These are phyloP conservation scores for Amaranthus palmeri DNA, from an alignment of 148 eudicot genomes.

Conservation along the genomic window DNA sequence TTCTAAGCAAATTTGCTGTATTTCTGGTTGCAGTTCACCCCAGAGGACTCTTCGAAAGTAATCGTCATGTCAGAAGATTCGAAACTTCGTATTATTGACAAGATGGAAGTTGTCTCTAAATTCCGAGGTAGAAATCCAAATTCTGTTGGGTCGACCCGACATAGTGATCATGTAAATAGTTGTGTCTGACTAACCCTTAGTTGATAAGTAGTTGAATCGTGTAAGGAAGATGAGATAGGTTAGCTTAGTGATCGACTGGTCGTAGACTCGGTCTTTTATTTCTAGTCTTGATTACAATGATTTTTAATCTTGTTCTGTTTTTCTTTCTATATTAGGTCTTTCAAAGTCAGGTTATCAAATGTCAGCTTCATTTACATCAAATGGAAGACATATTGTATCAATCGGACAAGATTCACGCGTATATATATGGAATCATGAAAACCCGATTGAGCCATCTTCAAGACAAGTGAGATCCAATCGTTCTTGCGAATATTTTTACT, in stretches of 20 bases:
- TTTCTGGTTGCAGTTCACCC: slow-evolving; percentile 45
- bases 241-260: not conserved
- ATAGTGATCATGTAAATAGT: not conserved
- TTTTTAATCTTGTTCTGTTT: slow-evolving; percentile 3
- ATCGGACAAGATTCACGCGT: slow-evolving; percentile 63
- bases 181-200: too few species aligned
- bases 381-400: slow-evolving; percentile 53
- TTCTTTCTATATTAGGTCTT: slow-evolving; percentile 36
- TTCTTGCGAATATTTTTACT: slow-evolving; percentile 59
- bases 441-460: slow-evolving; percentile 20
- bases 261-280: not conserved
- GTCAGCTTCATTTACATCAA: slow-evolving; percentile 62
- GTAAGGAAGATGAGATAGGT: too few species aligned
- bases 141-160: not conserved
- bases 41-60: slow-evolving; percentile 40
- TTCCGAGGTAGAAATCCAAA: slow-evolving; percentile 47
- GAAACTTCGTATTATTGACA: slow-evolving; percentile 59
- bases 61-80: slow-evolving; percentile 65
- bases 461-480: slow-evolving; percentile 38
- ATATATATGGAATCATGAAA: slow-evolving; percentile 62
- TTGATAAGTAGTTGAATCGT: too few species aligned
- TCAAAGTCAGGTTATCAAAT: slow-evolving; percentile 61
- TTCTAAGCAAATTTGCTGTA: slow-evolving; percentile 13
- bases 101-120: slow-evolving; percentile 48
- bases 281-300: not conserved